These are phyloP conservation scores for Talaromyces trachyspermus DNA, from an alignment of 495 filamentous ascomycete species.

Conservation along the genomic window DNA sequence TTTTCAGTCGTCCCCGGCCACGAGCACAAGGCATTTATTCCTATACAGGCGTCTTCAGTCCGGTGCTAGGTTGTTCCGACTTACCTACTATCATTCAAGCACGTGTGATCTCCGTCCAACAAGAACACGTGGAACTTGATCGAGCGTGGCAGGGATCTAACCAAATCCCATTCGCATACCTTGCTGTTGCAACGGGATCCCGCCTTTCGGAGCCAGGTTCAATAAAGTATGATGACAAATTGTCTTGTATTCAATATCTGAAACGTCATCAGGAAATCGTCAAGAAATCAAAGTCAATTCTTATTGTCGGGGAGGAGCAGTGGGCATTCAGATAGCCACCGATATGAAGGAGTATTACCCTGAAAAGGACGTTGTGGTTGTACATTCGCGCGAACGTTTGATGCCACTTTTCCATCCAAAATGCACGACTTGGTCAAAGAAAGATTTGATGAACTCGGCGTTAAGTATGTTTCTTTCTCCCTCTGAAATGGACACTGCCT, in stretches of 20 bases:
- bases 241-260: conserved; percentile 30
- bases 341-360: conserved; percentile 53
- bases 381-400: conserved; percentile 48
- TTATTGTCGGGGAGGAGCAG: conserved; percentile 56
- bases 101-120: conserved; percentile 33
- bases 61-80: conserved; percentile 20
- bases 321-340: conserved; percentile 53
- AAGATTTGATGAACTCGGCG: conserved; percentile 33
- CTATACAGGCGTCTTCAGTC: conserved; percentile 36
- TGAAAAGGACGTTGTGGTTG: conserved; percentile 48
- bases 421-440: conserved; percentile 40
- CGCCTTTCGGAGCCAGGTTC: conserved; percentile 36
- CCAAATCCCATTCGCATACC: conserved; percentile 38
- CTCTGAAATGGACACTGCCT: not conserved
- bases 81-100: conserved; percentile 35
- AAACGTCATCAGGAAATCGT: conserved; percentile 31
- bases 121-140: conserved; percentile 33
- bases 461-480: conserved; percentile 16
- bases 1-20: conserved; percentile 41
- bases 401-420: conserved; percentile 44
- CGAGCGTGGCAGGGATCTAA: conserved; percentile 37
- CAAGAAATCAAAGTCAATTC: conserved; percentile 34
- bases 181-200: conserved; percentile 42
- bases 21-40: conserved; percentile 52
- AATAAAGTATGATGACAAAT: conserved; percentile 41